These are phyloP conservation scores for Alnus glutinosa DNA, from an alignment of 306 rosid species.

Conservation along the genomic window DNA sequence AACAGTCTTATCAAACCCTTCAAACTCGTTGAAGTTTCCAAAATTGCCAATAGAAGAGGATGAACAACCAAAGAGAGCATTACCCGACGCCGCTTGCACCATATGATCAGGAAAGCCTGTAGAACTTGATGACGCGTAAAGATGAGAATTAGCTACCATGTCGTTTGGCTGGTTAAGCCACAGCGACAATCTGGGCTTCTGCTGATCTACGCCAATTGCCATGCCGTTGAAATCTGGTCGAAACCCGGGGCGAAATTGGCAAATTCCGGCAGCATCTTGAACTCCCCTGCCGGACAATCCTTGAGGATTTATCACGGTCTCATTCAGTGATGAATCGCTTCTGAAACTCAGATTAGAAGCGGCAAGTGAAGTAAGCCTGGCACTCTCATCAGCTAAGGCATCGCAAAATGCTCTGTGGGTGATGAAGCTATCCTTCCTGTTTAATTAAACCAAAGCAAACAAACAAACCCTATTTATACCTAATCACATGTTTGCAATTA, in stretches of 20 bases:
- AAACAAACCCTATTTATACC: conserved; percentile 31
- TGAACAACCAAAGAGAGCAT: conserved; percentile 36
- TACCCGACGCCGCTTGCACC: conserved; percentile 49
- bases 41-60: conserved; percentile 46
- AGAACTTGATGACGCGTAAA: conserved; percentile 37
- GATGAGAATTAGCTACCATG: conserved; percentile 42
- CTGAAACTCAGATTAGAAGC: conserved; percentile 64
- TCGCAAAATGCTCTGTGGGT: conserved; percentile 98
- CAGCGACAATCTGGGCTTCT: conserved; percentile 67
- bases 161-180: conserved; percentile 72
- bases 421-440: conserved; percentile 95
- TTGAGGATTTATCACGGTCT: conserved; percentile 38
- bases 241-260: conserved; percentile 36
- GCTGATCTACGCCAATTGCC: conserved; percentile 36
- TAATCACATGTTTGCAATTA: conserved; percentile 41
- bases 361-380: conserved; percentile 59
- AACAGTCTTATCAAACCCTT: conserved; percentile 8
- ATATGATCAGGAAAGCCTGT: conserved; percentile 46
- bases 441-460: conserved; percentile 28
- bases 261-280: conserved; percentile 38
- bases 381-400: conserved; percentile 95
- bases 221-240: conserved; percentile 43
- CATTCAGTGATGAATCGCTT: conserved; percentile 41
- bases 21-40: conserved; percentile 25
- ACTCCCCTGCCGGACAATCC: conserved; percentile 28